Percentiles rank a stretch among this genome's conserved stretches.
phyloP scores from a whole-genome alignment of 768 basidiomycete species.

The Tylopilus cervinicoccineus region DNA sequence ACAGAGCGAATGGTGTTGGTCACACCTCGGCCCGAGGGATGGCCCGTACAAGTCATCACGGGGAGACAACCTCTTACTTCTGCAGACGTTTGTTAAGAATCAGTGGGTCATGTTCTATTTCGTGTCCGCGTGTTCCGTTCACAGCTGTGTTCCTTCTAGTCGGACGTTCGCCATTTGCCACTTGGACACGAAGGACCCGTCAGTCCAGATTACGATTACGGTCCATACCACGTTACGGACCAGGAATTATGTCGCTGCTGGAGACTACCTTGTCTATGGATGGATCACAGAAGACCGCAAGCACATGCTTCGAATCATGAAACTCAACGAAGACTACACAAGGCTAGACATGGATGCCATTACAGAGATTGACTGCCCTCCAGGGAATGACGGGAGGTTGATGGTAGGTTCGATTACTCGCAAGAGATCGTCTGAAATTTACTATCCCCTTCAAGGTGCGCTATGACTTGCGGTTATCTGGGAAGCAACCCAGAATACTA shows the following conservation, averaged over 20 bases:
- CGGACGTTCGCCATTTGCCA: conserved; percentile 26
- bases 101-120: conserved; percentile 12
- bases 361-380: conserved; percentile 27
- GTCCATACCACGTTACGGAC: conserved; percentile 21
- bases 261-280: conserved; percentile 26
- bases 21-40: conserved; percentile 18
- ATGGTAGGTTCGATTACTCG: conserved; percentile 15
- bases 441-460: conserved; percentile 17
- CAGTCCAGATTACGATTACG: conserved; percentile 23
- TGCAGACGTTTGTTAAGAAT: conserved; percentile 26
- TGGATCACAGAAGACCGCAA: conserved; percentile 29
- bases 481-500: conserved; percentile 21
- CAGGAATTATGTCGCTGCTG: conserved; percentile 23
- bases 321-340: conserved; percentile 25
- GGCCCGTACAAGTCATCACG: conserved; percentile 31
- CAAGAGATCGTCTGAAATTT: neutral
- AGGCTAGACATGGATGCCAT: conserved; percentile 17
- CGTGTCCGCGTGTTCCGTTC: neutral
- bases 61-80: conserved; percentile 26
- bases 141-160: neutral
- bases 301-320: conserved; percentile 29
- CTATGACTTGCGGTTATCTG: conserved; percentile 27
- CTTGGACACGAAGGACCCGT: conserved; percentile 24
- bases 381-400: conserved; percentile 23
- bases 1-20: conserved; percentile 30